phyloP scores from a whole-genome alignment of 306 rosid genomes.

The Rosa chinensis region DNA sequence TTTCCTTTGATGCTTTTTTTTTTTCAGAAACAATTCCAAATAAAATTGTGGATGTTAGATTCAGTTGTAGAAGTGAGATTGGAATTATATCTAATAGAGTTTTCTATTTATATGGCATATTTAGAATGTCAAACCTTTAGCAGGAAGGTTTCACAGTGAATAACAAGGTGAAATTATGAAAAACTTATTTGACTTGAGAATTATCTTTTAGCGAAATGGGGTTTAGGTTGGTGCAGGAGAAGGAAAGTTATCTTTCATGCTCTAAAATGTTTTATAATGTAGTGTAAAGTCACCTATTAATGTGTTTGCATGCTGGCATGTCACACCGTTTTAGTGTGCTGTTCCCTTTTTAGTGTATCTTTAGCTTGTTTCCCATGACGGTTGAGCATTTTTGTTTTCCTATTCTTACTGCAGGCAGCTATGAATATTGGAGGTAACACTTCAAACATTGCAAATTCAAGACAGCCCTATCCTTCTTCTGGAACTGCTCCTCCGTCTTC shows the following conservation, averaged over 20 bases:
- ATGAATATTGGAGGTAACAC: slow-evolving; percentile 39
- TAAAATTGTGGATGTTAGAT: neutral
- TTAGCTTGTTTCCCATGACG: neutral
- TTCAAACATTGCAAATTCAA: slow-evolving; percentile 34
- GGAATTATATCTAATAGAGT: neutral
- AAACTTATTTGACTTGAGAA: neutral
- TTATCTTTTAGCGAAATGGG: neutral
- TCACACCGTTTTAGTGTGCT: slow-evolving; percentile 4
- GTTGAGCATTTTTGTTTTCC: slow-evolving; percentile 16
- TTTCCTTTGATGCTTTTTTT: neutral
- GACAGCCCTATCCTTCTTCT: slow-evolving; percentile 42
- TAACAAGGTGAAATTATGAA: neutral
- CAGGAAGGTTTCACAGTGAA: neutral
- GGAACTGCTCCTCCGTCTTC: slow-evolving; percentile 42
- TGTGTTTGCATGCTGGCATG: neutral
- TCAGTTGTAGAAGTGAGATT: neutral
- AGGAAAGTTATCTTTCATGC: neutral
- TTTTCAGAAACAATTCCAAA: neutral
- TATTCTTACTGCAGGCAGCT: slow-evolving; percentile 61
- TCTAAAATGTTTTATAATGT: neutral
- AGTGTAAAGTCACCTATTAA: neutral
- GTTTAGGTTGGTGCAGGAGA: slow-evolving; percentile 2
- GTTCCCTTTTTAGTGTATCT: neutral
- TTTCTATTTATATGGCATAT: neutral
- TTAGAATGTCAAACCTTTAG: neutral